phyloP scores from a whole-genome alignment of 768 basidiomycete species.

The Mycena crocata region DNA sequence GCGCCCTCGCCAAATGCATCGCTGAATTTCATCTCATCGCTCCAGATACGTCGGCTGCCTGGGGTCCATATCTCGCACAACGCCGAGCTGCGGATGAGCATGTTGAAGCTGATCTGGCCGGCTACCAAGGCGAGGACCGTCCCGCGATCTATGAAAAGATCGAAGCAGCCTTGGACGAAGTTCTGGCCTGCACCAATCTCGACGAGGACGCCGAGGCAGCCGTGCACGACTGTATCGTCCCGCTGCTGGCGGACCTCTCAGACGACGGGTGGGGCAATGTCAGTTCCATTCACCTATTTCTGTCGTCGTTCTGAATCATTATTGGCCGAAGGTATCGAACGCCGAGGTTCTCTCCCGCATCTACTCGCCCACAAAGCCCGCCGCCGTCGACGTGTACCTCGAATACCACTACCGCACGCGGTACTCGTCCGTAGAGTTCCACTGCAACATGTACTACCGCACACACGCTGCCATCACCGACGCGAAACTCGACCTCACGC shows the following conservation, averaged over 20 bases:
- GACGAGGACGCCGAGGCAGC: not conserved
- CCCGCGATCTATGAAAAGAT: conserved; percentile 16
- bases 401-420: conserved; percentile 27
- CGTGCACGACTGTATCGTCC: conserved; percentile 23
- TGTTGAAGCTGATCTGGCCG: not conserved
- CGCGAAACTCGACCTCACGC: not conserved
- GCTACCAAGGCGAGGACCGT: conserved; percentile 7
- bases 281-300: not conserved
- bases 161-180: conserved; percentile 2
- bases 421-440: conserved; percentile 22
- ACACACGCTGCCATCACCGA: not conserved
- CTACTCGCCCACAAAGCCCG: conserved; percentile 23
- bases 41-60: not conserved
- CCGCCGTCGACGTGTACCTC: conserved; percentile 18
- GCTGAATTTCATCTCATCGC: conserved; percentile 15
- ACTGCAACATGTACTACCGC: conserved; percentile 25
- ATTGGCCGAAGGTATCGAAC: conserved; percentile 5
- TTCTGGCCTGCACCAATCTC: not conserved
- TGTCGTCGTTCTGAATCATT: not conserved
- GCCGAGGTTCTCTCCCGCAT: conserved; percentile 18
- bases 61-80: conserved; percentile 13
- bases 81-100: conserved; percentile 13
- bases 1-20: conserved; percentile 6
- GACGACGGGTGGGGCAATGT: conserved; percentile 24
- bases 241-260: not conserved